Base-by-base conservation (phyloP, 306 rosid species). In the Mimosa pudica region DNA sequence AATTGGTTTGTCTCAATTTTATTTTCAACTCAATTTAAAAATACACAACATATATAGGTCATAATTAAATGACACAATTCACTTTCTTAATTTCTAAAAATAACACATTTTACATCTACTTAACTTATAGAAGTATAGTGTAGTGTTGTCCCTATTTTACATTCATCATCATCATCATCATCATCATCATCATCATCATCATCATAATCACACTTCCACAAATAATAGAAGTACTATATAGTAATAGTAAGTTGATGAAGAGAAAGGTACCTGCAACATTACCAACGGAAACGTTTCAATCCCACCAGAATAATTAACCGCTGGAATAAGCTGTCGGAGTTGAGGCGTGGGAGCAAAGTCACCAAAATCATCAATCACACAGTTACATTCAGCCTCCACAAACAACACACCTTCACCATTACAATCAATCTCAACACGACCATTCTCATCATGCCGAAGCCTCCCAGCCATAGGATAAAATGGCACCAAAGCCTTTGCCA, bases 381-480 rank as follows among this genome's bases (percentile, higher is more conserved):
- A 71, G 9, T 51, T 72, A 1, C 89, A 88, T 11, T 88, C 89
- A 0, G 98, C 97, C 84, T 84, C 89, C 0, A 94, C 89, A 51
- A 94, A 87, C 33, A 94, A 91, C 41, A 90, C 98, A 0, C 98
- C 97, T 18, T 87, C 89, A 0, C 80, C 97, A 73, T 80, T 84
- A 65, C 97, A 94, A 6, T 90, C 84, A 62, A 94, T 88, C 89
- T 92, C 94, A 9, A 92, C 89, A 51, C 97, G 89, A 3, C 94
- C 97, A 68, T 88, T 90, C 17, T 90, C 93, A 44, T 92, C 96
- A 1, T 89, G 90, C 62, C 86, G 84, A n/a, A 90, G 86, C 0
- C 97, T 86, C 1, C 97, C 97, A 0, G 93, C 97, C 92, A 94
- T 92, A 9, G 97, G 96, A 61, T 89, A 93, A 62, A 93, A 93